Evolutionary conservation across 208 protist species (phyloP).

Genomic region (Tritrichomonas foetus): DNA sequence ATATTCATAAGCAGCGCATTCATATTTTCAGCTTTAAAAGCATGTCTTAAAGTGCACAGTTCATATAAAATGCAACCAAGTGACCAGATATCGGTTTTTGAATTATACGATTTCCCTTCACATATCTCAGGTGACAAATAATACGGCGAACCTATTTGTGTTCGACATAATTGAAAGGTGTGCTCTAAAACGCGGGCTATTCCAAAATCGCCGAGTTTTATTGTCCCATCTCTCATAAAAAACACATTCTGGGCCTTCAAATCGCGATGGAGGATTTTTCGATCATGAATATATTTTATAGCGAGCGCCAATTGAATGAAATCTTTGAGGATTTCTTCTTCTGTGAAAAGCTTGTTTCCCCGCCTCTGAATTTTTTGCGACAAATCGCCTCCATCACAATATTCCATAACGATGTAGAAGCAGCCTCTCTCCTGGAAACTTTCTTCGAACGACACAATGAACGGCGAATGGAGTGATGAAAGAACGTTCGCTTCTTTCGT

Average conservation of each 20-base stretch:
- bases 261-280: slow-evolving; percentile 65
- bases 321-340: slow-evolving; percentile 11
- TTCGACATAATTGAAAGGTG: background rate
- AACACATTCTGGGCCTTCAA: slow-evolving; percentile 50
- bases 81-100: slow-evolving; percentile 38
- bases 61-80: slow-evolving; percentile 39
- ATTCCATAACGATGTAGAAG: slow-evolving; percentile 46
- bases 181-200: background rate
- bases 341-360: background rate
- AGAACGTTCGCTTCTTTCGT: background rate
- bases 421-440: background rate
- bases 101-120: slow-evolving; percentile 43
- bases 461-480: background rate
- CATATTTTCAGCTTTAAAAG: slow-evolving; percentile 34
- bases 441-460: background rate
- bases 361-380: background rate
- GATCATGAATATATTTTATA: slow-evolving; percentile 61
- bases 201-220: slow-evolving; percentile 46
- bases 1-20: slow-evolving; percentile 21
- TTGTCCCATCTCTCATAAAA: background rate
- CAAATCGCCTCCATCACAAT: slow-evolving; percentile 47
- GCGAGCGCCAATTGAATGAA: slow-evolving; percentile 58
- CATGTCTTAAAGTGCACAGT: background rate
- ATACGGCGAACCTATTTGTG: slow-evolving; percentile 43
- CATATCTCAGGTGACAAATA: slow-evolving; percentile 46